Base-by-base conservation (phyloP, 2,329 filamentous ascomycete genomes). In the Talaromyces albobiverticillius region DNA sequence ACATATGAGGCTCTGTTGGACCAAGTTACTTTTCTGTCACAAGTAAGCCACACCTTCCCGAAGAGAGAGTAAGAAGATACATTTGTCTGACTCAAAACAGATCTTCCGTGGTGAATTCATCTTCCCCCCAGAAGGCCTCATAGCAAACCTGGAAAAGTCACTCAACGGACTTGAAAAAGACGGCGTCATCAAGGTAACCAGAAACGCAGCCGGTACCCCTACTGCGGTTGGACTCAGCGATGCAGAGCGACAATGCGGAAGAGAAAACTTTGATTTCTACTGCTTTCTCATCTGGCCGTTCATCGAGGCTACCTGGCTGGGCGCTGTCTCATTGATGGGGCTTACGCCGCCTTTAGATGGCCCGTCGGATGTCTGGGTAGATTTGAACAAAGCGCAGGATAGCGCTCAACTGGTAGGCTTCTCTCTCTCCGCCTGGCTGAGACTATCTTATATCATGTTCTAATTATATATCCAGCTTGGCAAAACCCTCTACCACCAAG, bases 231-330 rank as follows among this genome's bases (percentile, higher is more conserved):
- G 90, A 4, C 78, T 99, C 7, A 87, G 88, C 16, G 83, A 88
- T 5, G 75, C 81, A 3, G 94, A 99, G 70, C 82, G 92, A 16
- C 79, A 81, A 26, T 85, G 82, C 6, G 94, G 94, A 1, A 80
- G 93, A 34, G 94, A 99, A 71, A 97, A 96, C 64, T 99, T 89
- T 65, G 94, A 99, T 67, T 99, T 99, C 72, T 97, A 97, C 74
- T 97, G 93, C 74, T 99, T 97, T 79, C 76, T 99, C 18, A 90
- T 99, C 59, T 99, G 94, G 94, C 94, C 94, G 0, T 99, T 99
- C 62, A 92, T 97, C 61, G 94, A 99, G 71, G 88, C 92, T 0
- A 87, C 83, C 50, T 99, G 94, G 94, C 81, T 99, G 1, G 92
- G 90, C 10, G 88, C 91, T 0, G 87, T 97, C 0, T 90, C 89